Evolutionary conservation across 306 rosid genomes (phyloP), one percentile per base, ranked within the genome.

Genomic region (Glycyrrhiza uralensis): DNA sequence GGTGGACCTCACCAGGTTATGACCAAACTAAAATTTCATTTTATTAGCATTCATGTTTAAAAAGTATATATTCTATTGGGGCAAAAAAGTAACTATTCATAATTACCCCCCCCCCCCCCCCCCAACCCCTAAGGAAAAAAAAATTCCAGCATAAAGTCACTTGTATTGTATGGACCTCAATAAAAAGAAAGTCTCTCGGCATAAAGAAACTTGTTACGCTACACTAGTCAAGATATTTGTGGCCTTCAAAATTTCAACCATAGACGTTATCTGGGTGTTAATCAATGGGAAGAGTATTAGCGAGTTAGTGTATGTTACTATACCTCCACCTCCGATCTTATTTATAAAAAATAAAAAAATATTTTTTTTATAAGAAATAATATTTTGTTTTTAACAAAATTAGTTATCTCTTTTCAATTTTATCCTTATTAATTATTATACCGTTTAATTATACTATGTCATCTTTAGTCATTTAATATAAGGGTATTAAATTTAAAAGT

Each of bases 61-160:
- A 3, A n/a, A 63, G 36, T 14, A 18, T 23, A 44, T 52, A 18
- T 6, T 23, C 38, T 19, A 7, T 30, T 11, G 14, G 26, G 2
- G 69, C 39, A 45, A 71, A 66, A 33, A 66, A 64, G 1, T 9
- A 46, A 55, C 46, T 6, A 26, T 59, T 23, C 62, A 64, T 64
- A 64, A 42, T 44, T 18, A 18, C 14, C 14, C 3, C 17, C 24
- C 2, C 28, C 26, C 14, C 8, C 39, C 5, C n/a, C n/a, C n/a
- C n/a, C n/a, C n/a, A n/a, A n/a, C n/a, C n/a, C n/a, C n/a, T n/a
- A n/a, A n/a, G n/a, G n/a, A n/a, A n/a, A n/a, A n/a, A 29, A 3
- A 14, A 23, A 13, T 39, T 62, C 28, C 10, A 64, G 30, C 45
- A 2, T 45, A 10, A 26, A 66, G 57, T 62, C 19, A 22, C 51